Percentiles rank a stretch among this genome's conserved stretches.
Conservation (phyloP, 1,284 basidiomycete species). For the Paramarasmius palmivorus region DNA sequence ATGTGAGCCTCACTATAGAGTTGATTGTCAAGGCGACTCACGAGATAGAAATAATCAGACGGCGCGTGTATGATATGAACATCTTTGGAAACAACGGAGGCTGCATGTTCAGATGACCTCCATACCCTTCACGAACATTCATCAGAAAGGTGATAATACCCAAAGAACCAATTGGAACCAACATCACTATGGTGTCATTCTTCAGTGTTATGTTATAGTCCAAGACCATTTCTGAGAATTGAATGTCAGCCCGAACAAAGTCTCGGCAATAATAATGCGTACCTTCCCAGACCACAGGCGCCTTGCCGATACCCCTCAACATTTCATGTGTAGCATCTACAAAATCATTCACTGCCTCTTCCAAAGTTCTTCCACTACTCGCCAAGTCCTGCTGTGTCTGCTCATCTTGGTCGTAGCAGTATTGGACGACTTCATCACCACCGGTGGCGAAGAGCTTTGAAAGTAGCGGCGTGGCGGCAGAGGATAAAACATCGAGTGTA, state of each 20-base stretch:
- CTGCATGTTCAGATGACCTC: conserved; percentile 67
- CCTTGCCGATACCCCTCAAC: conserved; percentile 38
- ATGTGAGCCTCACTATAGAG: neutral
- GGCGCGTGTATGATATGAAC: conserved; percentile 68
- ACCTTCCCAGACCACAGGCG: conserved; percentile 49
- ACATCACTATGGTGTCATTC: conserved; percentile 74
- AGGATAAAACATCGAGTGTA: conserved; percentile 43
- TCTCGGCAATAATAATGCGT: neutral
- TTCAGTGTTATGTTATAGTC: conserved; percentile 60
- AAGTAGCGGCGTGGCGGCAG: conserved; percentile 41
- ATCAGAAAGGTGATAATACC: neutral
- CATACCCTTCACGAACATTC: conserved; percentile 52
- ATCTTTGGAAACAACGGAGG: conserved; percentile 57
- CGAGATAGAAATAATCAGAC: conserved; percentile 76
- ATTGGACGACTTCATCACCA: conserved; percentile 79
- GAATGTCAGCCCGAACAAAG: conserved; percentile 9
- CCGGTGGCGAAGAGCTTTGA: conserved; percentile 75
- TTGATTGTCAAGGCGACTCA: neutral
- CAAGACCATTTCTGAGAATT: conserved; percentile 70
- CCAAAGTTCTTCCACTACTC: conserved; percentile 51
- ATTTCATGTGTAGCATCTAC: conserved; percentile 30
- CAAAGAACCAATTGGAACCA: conserved; percentile 18
- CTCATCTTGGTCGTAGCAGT: conserved; percentile 67
- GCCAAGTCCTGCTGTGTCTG: conserved; percentile 55
- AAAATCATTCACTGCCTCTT: conserved; percentile 55